A percentile compares a stretch with the other conserved stretches of the same genome.
Evolutionary conservation across 805 yeast species (phyloP).

Genomic region (Hanseniaspora lachancei): DNA sequence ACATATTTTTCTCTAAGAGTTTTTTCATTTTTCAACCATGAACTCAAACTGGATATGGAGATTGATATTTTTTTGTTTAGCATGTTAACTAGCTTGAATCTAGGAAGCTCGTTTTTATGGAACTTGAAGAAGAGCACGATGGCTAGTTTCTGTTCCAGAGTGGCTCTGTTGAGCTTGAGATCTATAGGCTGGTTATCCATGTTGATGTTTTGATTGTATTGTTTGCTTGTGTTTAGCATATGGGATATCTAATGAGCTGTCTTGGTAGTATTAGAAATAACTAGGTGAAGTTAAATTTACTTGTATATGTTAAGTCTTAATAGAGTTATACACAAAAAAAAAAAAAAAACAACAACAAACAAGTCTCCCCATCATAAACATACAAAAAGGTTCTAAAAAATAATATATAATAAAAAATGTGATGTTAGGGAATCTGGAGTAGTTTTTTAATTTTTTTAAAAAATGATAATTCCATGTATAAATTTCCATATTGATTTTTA

Average conservation of each 20-base stretch:
- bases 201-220: too few species aligned
- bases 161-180: conserved; percentile 34
- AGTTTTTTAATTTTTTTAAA: too few species aligned
- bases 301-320: too few species aligned
- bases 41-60: conserved; percentile 47
- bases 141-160: conserved; percentile 45
- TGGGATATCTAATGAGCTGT: neutral
- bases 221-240: too few species aligned
- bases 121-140: conserved; percentile 34
- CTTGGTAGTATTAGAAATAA: neutral
- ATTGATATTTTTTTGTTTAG: conserved; percentile 40
- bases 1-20: conserved; percentile 36
- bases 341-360: too few species aligned
- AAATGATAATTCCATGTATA: neutral
- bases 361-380: too few species aligned
- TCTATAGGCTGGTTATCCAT: neutral
- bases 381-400: too few species aligned
- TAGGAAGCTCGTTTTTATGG: conserved; percentile 38
- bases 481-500: neutral
- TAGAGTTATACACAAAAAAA: too few species aligned
- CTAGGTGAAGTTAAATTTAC: too few species aligned
- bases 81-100: conserved; percentile 43
- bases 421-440: neutral
- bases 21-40: conserved; percentile 45
- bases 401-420: too few species aligned